Evolutionary conservation across 1,139 yeast genomes (phyloP).

Genomic region (Debaryomycetaceae sp.): DNA sequence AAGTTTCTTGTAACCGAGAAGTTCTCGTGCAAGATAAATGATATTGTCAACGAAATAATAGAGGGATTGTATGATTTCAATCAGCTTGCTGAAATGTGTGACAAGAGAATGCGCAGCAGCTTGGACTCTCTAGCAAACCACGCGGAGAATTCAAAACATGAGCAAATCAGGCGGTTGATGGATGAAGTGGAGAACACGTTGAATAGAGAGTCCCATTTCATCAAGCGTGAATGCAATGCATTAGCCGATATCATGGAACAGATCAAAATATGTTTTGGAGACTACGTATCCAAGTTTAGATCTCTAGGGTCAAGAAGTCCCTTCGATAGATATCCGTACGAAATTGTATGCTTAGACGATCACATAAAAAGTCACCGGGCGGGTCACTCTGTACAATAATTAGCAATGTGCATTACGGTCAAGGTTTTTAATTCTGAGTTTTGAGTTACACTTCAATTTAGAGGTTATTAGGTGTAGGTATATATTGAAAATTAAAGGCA

Average conservation of each 20-base stretch:
- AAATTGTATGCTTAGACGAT: slow-evolving; percentile 10
- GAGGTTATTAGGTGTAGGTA: background rate
- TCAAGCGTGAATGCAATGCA: slow-evolving; percentile 6
- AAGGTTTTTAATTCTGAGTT: background rate
- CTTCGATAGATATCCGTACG: slow-evolving; percentile 6
- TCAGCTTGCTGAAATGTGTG: slow-evolving; percentile 3
- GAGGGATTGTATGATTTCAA: slow-evolving; percentile 9
- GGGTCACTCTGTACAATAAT: background rate
- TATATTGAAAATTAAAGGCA: background rate
- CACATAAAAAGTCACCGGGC: slow-evolving; percentile 7
- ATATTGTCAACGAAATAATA: slow-evolving; percentile 7
- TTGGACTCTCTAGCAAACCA: background rate
- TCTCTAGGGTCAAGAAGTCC: slow-evolving; percentile 1
- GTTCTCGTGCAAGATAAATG: slow-evolving; percentile 4
- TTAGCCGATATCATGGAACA: slow-evolving; percentile 5
- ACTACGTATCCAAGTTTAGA: slow-evolving; percentile 7
- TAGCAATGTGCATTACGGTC: background rate
- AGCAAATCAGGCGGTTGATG: background rate
- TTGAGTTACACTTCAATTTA: background rate
- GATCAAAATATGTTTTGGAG: slow-evolving; percentile 6
- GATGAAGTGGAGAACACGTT: slow-evolving; percentile 6
- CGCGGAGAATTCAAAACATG: background rate
- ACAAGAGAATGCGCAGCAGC: slow-evolving; percentile 2
- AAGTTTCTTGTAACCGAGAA: slow-evolving; percentile 5
- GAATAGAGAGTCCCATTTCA: slow-evolving; percentile 6